phyloP scores from a whole-genome alignment of 164 flowering plant species.

The Hamamelis virginiana region DNA sequence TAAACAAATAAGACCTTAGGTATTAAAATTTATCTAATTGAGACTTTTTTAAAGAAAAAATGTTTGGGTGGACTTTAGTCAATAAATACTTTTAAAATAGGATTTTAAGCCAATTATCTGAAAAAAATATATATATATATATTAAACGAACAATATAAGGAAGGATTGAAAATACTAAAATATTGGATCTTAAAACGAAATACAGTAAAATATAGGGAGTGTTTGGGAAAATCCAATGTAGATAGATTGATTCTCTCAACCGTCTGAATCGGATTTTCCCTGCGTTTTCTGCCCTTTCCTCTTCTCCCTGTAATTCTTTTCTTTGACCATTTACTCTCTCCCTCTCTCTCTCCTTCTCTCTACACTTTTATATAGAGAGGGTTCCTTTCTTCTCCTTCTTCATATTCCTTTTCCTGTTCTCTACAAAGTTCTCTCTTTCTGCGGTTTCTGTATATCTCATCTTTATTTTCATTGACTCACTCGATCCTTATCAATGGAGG shows the following conservation, averaged over 20 bases:
- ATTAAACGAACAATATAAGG: no score
- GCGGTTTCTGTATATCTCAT: neutral
- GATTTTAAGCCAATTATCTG: no score
- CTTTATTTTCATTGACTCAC: neutral
- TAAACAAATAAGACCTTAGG: no score
- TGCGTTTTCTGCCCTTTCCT: conserved; percentile 11
- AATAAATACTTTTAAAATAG: no score
- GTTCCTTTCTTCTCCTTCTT: conserved; percentile 14
- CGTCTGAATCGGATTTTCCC: conserved; percentile 34
- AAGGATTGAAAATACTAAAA: no score
- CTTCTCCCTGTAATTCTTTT: conserved; percentile 26
- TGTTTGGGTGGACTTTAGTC: no score
- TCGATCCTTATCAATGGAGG: conserved; percentile 23
- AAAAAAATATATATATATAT: no score
- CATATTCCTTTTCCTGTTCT: conserved; percentile 1
- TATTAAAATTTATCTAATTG: no score
- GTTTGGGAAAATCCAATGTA: neutral
- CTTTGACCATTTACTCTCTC: conserved; percentile 32
- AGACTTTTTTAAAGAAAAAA: no score
- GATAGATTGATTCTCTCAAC: conserved; percentile 18
- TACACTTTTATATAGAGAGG: conserved; percentile 8
- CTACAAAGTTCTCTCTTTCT: conserved; percentile 3
- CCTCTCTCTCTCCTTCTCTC: conserved; percentile 1
- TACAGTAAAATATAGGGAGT: neutral
- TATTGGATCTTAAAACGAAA: neutral